phyloP scores from a whole-genome alignment of 202 grass and related monocot species.

The Eragrostis tef region DNA sequence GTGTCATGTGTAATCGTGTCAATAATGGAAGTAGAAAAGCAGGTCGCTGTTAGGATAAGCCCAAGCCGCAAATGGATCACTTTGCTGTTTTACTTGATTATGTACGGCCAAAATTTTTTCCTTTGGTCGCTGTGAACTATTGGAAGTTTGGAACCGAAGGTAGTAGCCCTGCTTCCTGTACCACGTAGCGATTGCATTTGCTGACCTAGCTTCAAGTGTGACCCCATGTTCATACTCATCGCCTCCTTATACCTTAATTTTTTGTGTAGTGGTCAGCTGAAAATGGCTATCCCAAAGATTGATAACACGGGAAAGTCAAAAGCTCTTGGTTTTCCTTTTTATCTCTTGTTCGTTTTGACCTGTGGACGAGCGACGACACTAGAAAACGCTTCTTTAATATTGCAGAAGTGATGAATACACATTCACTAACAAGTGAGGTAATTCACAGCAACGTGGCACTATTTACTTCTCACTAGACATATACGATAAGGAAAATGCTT shows the following conservation, averaged over 20 bases:
- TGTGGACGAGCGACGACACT: not conserved
- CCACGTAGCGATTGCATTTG: not conserved
- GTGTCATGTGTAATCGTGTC: constrained; percentile 41
- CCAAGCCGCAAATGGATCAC: not conserved
- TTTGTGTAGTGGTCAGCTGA: not conserved
- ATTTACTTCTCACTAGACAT: not conserved
- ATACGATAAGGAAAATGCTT: too few relatives aligned
- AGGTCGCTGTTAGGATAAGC: constrained; percentile 28
- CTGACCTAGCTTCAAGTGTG: not conserved
- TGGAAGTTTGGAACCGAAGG: constrained; percentile 3
- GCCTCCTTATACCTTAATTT: not conserved
- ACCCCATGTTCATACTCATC: not conserved
- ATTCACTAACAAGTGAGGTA: not conserved
- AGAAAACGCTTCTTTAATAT: not conserved
- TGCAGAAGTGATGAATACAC: not conserved
- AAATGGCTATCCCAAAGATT: not conserved
- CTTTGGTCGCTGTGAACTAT: not conserved
- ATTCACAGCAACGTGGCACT: not conserved
- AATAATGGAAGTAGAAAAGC: constrained; percentile 42
- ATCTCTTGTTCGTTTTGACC: not conserved
- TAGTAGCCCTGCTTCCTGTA: not conserved
- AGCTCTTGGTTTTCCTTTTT: constrained; percentile 9
- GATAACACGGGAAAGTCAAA: constrained; percentile 39
- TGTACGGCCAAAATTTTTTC: not conserved
- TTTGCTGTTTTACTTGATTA: not conserved